Evolutionary conservation across 2,329 filamentous ascomycete genomes (phyloP).

Genomic region (Colletotrichum musicola): DNA sequence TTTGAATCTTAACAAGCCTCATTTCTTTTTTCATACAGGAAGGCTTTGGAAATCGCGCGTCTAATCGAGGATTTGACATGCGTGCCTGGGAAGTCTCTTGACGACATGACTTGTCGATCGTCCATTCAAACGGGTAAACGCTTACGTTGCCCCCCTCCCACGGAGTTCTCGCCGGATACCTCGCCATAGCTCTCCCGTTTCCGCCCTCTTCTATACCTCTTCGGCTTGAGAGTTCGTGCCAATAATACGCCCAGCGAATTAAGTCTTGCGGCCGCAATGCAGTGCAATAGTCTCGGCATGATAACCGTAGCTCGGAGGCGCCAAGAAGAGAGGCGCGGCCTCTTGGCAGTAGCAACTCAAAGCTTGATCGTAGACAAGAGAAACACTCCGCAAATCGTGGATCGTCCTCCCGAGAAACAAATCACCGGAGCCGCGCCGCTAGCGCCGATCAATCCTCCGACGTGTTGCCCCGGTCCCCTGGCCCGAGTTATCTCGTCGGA

Average conservation of each 20-base stretch:
- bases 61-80: neutral
- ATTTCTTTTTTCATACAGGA: neutral
- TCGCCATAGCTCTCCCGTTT: neutral
- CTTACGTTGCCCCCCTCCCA: slow-evolving; percentile 1
- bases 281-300: neutral
- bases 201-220: neutral
- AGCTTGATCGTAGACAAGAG: neutral
- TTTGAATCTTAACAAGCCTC: neutral
- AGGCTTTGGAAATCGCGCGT: neutral
- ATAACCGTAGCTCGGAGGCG: neutral
- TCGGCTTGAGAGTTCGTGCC: neutral
- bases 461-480: too few species aligned
- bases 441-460: neutral
- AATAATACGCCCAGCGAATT: neutral
- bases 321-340: slow-evolving; percentile 4
- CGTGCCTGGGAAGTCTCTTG: neutral
- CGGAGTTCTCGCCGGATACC: neutral
- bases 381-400: slow-evolving; percentile 17
- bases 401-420: neutral
- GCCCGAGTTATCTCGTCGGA: neutral
- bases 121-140: neutral
- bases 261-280: neutral
- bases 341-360: slow-evolving; percentile 13
- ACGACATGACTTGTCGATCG: neutral
- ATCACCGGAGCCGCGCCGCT: neutral